Conservation (phyloP, 73 alveolate species). For the Effrenium voratum region DNA sequence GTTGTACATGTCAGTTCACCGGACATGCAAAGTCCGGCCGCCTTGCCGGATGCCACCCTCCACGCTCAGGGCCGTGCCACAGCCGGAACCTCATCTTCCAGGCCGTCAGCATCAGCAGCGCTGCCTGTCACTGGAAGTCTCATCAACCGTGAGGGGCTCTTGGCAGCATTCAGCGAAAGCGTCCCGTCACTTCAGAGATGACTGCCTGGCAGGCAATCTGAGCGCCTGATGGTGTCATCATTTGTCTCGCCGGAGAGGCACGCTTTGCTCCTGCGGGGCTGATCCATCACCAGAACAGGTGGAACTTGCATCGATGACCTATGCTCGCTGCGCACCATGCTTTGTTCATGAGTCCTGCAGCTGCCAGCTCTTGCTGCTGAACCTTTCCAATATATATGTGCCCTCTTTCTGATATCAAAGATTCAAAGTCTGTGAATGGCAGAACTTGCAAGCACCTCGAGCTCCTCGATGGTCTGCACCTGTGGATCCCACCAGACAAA, state of each 20-base stretch:
- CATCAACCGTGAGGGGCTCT: too few relatives aligned
- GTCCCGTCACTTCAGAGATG: too few relatives aligned
- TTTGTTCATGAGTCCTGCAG: neutral
- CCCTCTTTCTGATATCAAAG: neutral
- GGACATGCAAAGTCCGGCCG: too few relatives aligned
- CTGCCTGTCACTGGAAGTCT: too few relatives aligned
- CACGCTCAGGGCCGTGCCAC: too few relatives aligned
- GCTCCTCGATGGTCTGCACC: conserved; percentile 53
- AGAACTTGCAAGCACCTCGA: too few relatives aligned
- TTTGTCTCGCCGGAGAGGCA: conserved; percentile 40
- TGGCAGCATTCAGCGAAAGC: too few relatives aligned
- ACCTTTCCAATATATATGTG: neutral
- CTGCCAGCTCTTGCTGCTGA: conserved; percentile 63
- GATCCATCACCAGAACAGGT: too few relatives aligned
- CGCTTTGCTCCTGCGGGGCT: conserved; percentile 40
- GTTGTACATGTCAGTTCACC: too few relatives aligned
- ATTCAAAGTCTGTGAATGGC: neutral
- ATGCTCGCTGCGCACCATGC: neutral
- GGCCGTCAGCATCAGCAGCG: conserved; percentile 33
- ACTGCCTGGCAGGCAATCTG: too few relatives aligned
- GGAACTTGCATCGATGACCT: neutral
- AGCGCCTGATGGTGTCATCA: conserved; percentile 23
- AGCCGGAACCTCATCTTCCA: neutral
- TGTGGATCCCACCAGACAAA: neutral
- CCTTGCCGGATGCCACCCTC: too few relatives aligned